phyloP scores from a whole-genome alignment of 345 rosid genomes.

The Brassica rapa region DNA sequence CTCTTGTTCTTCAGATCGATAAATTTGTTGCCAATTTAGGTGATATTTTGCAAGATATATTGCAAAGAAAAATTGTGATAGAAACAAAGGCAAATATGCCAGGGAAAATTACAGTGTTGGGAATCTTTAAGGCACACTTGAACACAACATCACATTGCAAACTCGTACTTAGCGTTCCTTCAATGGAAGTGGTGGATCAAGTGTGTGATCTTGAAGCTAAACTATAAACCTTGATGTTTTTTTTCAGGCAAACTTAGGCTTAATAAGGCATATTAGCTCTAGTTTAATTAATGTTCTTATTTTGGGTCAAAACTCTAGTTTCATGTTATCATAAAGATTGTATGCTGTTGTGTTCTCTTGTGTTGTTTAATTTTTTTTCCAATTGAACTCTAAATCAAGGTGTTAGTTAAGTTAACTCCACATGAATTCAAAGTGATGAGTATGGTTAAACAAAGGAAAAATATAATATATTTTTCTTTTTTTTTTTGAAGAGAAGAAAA shows the following conservation, averaged over 20 bases:
- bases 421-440: not conserved
- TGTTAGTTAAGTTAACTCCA: not conserved
- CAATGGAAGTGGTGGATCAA: conserved; percentile 48
- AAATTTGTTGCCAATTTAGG: conserved; percentile 31
- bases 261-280: not conserved
- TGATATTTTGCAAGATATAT: conserved; percentile 42
- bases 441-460: not conserved
- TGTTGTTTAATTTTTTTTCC: not conserved
- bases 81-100: conserved; percentile 53
- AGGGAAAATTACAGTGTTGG: conserved; percentile 49
- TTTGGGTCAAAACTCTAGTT: not conserved
- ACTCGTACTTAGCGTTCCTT: conserved; percentile 40
- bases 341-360: not conserved
- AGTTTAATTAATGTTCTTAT: conserved; percentile 1
- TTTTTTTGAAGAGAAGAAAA: not conserved
- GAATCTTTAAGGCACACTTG: conserved; percentile 45
- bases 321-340: conserved; percentile 13
- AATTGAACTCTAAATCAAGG: not conserved
- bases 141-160: conserved; percentile 47
- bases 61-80: conserved; percentile 42
- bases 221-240: conserved; percentile 29
- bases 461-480: no score
- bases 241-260: conserved; percentile 3
- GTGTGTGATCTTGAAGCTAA: conserved; percentile 42
- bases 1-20: conserved; percentile 51